phyloP scores from a whole-genome alignment of 805 yeast genomes.

The Pichia nakasei region DNA sequence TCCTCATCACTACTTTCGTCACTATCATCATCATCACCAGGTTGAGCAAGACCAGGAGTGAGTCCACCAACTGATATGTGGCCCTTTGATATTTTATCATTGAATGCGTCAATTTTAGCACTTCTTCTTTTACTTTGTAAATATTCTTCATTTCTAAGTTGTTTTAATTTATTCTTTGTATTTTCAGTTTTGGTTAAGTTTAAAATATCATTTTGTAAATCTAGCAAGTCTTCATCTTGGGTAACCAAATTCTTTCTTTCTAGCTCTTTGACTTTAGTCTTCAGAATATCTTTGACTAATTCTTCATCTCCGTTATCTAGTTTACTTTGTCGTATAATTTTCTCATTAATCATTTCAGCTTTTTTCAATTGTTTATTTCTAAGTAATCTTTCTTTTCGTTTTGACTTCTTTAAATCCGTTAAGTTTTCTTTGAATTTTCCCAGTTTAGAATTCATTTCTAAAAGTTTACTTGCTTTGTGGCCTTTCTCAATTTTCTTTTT shows the following conservation, averaged over 20 bases:
- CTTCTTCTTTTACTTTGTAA: conserved; percentile 25
- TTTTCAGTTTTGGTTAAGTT: conserved; percentile 36
- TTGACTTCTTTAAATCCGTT: conserved; percentile 12
- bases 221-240: conserved; percentile 32
- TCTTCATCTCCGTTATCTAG: conserved; percentile 21
- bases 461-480: conserved; percentile 19
- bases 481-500: conserved; percentile 4
- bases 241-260: conserved; percentile 24
- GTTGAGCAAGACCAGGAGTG: conserved; percentile 84
- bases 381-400: conserved; percentile 13
- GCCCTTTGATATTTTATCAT: conserved; percentile 36
- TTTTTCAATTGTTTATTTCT: conserved; percentile 14
- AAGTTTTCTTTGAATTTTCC: conserved; percentile 12
- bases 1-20: conserved; percentile 15
- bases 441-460: conserved; percentile 14
- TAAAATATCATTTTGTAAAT: conserved; percentile 35
- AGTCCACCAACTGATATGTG: conserved; percentile 48
- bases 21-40: conserved; percentile 47
- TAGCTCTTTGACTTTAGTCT: conserved; percentile 28
- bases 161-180: conserved; percentile 20
- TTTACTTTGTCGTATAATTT: conserved; percentile 17
- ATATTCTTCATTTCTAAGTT: conserved; percentile 2
- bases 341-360: conserved; percentile 7
- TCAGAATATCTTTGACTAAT: conserved; percentile 31
- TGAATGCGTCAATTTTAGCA: conserved; percentile 26